Evolutionary conservation across 1,284 basidiomycete species (phyloP).

Genomic region (Singerocomus inundabilis): DNA sequence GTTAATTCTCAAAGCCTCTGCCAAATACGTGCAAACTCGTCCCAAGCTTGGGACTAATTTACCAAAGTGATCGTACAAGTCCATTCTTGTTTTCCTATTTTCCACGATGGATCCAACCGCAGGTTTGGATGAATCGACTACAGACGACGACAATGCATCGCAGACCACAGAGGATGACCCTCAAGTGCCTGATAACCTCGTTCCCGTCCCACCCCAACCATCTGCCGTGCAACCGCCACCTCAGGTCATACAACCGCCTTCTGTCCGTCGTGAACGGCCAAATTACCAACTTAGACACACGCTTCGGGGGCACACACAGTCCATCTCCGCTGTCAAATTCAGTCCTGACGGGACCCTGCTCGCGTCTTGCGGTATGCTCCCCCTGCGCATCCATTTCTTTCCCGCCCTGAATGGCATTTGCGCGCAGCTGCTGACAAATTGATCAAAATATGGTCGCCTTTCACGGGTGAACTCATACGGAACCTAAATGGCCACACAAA

Average conservation of each 20-base stretch:
- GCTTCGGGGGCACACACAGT: conserved; percentile 69
- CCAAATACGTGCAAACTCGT: too few species aligned
- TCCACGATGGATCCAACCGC: conserved; percentile 32
- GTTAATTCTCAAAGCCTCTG: too few species aligned
- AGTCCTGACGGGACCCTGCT: conserved; percentile 77
- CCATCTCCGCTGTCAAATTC: conserved; percentile 81
- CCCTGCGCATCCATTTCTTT: neutral
- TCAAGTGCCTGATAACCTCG: conserved; percentile 60
- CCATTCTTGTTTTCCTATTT: neutral
- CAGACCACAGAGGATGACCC: conserved; percentile 83
- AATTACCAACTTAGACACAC: conserved; percentile 67
- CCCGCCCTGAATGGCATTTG: neutral
- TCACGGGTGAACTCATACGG: conserved; percentile 72
- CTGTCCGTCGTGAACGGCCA: conserved; percentile 52
- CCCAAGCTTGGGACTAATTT: neutral
- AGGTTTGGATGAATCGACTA: conserved; percentile 65
- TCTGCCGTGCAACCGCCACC: conserved; percentile 33
- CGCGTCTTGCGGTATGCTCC: conserved; percentile 72
- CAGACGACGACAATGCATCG: conserved; percentile 74
- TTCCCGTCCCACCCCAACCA: conserved; percentile 37
- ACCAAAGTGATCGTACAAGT: neutral
- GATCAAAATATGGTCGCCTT: conserved; percentile 79
- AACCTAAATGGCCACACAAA: conserved; percentile 72
- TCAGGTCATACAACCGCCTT: conserved; percentile 18
- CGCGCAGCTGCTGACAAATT: conserved; percentile 66